phyloP scores from a whole-genome alignment of 1,139 yeast species.

The Yamadazyma diospyri region DNA sequence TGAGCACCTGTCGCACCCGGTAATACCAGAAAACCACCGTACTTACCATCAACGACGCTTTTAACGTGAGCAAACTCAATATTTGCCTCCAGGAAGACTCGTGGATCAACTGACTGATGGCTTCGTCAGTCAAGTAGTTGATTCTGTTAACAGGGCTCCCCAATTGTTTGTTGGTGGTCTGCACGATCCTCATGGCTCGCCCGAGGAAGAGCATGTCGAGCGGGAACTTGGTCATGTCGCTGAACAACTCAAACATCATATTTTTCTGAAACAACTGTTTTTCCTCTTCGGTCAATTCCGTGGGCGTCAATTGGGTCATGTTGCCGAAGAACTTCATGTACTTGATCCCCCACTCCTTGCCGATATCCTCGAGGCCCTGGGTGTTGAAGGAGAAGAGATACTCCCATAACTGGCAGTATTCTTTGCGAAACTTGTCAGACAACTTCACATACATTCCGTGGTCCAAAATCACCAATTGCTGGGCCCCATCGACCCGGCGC shows the following conservation, averaged over 20 bases:
- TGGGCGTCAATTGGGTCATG: slow-evolving; percentile 51
- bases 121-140: slow-evolving; percentile 57
- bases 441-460: slow-evolving; percentile 69
- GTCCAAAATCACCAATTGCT: slow-evolving; percentile 66
- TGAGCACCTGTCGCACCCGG: slow-evolving; percentile 37
- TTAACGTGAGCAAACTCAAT: slow-evolving; percentile 28
- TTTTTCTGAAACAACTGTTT: slow-evolving; percentile 23
- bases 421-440: slow-evolving; percentile 45
- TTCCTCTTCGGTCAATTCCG: slow-evolving; percentile 16
- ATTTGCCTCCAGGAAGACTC: slow-evolving; percentile 18
- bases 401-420: slow-evolving; percentile 65
- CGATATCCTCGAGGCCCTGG: slow-evolving; percentile 46
- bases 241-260: slow-evolving; percentile 40
- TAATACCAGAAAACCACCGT: slow-evolving; percentile 40
- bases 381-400: slow-evolving; percentile 53
- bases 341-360: slow-evolving; percentile 68
- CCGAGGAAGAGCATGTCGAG: slow-evolving; percentile 62
- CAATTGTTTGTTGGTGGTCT: slow-evolving; percentile 59
- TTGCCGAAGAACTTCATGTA: slow-evolving; percentile 63
- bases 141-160: slow-evolving; percentile 75
- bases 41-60: slow-evolving; percentile 38
- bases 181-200: slow-evolving; percentile 72
- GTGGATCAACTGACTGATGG: slow-evolving; percentile 28
- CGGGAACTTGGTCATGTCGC: slow-evolving; percentile 66
- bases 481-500: slow-evolving; percentile 33